A percentile compares a stretch with the other conserved stretches of the same genome.
Conservation (phyloP, 2,329 filamentous ascomycete genomes). For the Calonectria pseudoreteaudii region DNA sequence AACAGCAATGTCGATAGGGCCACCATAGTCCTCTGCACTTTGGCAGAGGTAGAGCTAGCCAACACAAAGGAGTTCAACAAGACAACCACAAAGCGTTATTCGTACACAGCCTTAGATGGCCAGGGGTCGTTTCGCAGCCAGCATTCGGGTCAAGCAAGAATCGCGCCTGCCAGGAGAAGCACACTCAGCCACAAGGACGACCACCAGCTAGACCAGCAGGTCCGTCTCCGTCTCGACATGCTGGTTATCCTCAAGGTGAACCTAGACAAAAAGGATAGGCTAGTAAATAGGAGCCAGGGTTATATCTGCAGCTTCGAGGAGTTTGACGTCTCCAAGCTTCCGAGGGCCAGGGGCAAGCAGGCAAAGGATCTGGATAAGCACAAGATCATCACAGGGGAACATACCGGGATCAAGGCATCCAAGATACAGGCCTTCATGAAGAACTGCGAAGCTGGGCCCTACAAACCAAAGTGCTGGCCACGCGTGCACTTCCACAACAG, state of each 20-base stretch:
- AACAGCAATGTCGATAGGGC: conserved; percentile 48
- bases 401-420: conserved; percentile 2
- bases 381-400: conserved; percentile 12
- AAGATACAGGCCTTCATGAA: conserved; percentile 28
- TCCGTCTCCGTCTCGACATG: conserved; percentile 31
- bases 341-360: background rate
- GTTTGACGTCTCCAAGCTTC: background rate
- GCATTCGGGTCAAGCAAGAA: too few species aligned
- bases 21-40: conserved; percentile 29
- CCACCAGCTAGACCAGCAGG: conserved; percentile 7
- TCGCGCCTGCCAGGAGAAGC: too few species aligned
- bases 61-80: conserved; percentile 25
- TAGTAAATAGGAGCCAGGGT: conserved; percentile 44
- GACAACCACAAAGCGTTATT: conserved; percentile 1
- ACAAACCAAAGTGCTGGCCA: conserved; percentile 24
- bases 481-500: conserved; percentile 65
- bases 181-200: too few species aligned
- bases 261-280: conserved; percentile 14
- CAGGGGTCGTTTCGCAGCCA: too few species aligned
- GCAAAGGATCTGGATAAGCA: background rate
- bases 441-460: background rate
- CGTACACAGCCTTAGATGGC: conserved; percentile 27
- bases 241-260: conserved; percentile 42
- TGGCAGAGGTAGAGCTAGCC: conserved; percentile 10
- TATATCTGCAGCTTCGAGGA: conserved; percentile 37